A percentile compares a stretch with the other conserved stretches of the same genome.
Evolutionary conservation across 495 filamentous ascomycete genomes (phyloP).

Genomic region (Endocarpon pusillum): DNA sequence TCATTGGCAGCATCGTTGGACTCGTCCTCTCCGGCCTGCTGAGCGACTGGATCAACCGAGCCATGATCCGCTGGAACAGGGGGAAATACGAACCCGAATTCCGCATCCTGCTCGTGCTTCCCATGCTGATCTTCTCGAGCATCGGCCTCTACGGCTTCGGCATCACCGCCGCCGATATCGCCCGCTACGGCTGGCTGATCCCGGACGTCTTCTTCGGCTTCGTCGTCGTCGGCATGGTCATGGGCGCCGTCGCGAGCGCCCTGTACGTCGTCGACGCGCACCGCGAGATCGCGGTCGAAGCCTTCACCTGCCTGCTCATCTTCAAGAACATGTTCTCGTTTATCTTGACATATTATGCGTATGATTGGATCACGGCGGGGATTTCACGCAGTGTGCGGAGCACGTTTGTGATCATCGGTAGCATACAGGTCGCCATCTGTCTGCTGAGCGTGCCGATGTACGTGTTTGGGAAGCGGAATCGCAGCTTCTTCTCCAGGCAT

Average conservation of each 20-base stretch:
- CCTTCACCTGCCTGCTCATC: conserved; percentile 75
- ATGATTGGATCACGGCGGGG: conserved; percentile 55
- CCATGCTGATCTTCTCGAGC: conserved; percentile 60
- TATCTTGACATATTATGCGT: conserved; percentile 64
- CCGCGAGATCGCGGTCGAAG: conserved; percentile 76
- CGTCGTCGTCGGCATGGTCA: conserved; percentile 72
- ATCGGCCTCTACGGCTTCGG: conserved; percentile 78
- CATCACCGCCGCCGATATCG: conserved; percentile 40
- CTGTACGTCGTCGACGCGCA: conserved; percentile 94
- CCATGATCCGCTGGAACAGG: conserved; percentile 54
- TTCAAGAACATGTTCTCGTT: conserved; percentile 94
- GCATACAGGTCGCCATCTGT: conserved; percentile 61
- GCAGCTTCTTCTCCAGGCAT: conserved; percentile 51
- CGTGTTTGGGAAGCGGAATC: conserved; percentile 63
- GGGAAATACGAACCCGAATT: conserved; percentile 90
- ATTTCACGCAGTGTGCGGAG: conserved; percentile 28
- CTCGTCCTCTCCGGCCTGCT: conserved; percentile 57
- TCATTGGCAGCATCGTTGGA: conserved; percentile 66
- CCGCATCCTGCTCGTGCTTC: conserved; percentile 61
- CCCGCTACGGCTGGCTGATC: conserved; percentile 48
- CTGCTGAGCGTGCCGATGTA: conserved; percentile 66
- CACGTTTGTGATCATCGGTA: conserved; percentile 52
- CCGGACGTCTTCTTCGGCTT: conserved; percentile 66
- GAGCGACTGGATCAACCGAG: conserved; percentile 52
- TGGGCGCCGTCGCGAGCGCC: conserved; percentile 69